These are phyloP conservation scores for Corinectria fuckeliana DNA, from an alignment of 2,329 filamentous ascomycete genomes.

Conservation along the genomic window DNA sequence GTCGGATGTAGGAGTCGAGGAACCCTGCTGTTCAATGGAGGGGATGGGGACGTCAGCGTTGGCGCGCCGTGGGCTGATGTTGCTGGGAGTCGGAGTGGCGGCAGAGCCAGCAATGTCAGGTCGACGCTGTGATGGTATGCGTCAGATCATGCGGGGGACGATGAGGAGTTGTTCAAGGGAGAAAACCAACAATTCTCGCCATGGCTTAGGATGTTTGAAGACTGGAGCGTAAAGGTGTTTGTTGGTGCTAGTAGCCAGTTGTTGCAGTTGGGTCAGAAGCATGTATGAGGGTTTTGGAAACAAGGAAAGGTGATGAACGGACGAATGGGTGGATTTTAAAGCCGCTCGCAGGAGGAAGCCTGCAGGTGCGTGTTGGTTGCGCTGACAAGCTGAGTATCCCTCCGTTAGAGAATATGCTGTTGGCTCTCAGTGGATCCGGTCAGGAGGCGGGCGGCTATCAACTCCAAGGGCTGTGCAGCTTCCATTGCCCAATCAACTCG, in stretches of 20 bases:
- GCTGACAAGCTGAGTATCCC: background rate
- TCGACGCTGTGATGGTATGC: background rate
- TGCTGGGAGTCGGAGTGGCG: background rate
- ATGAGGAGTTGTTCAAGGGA: no score
- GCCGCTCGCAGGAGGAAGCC: background rate
- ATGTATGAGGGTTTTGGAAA: background rate
- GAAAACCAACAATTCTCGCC: background rate
- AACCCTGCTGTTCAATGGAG: conserved; percentile 18
- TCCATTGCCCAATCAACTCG: background rate
- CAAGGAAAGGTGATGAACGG: background rate
- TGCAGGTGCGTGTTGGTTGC: background rate
- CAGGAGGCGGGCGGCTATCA: background rate
- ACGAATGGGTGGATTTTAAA: background rate
- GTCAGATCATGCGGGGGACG: background rate
- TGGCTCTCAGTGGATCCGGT: background rate
- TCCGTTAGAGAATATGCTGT: background rate
- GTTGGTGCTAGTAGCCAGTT: no score
- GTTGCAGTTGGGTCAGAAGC: background rate
- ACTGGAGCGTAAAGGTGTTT: no score
- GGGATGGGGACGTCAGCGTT: conserved; percentile 22
- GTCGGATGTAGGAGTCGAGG: background rate
- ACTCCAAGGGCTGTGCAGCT: background rate
- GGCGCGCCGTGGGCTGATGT: background rate
- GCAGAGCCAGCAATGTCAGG: background rate
- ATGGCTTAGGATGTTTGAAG: background rate